phyloP scores from a whole-genome alignment of 495 filamentous ascomycete genomes.

The Aspergillus biplanus region DNA sequence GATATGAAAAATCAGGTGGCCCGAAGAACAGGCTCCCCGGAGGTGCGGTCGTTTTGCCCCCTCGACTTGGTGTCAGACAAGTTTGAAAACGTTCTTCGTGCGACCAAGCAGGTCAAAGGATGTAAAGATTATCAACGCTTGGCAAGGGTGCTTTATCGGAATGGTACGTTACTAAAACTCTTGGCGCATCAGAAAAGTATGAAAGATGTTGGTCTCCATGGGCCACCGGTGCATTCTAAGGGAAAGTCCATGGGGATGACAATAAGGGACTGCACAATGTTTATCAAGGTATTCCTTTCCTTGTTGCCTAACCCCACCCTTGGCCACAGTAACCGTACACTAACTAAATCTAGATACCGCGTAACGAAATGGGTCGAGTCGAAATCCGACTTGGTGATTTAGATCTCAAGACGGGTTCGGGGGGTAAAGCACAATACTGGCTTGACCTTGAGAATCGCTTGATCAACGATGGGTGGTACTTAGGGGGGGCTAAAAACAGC shows the following conservation, averaged over 20 bases:
- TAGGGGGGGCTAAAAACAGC: slow-evolving; percentile 41
- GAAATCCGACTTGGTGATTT: slow-evolving; percentile 84
- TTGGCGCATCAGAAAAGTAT: slow-evolving; percentile 38
- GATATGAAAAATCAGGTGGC: slow-evolving; percentile 55
- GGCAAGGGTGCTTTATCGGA: slow-evolving; percentile 41
- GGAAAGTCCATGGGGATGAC: slow-evolving; percentile 73
- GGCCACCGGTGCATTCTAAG: slow-evolving; percentile 34
- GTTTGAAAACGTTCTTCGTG: slow-evolving; percentile 40
- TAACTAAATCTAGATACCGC: slow-evolving; percentile 25
- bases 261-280: slow-evolving; percentile 84
- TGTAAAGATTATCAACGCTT: slow-evolving; percentile 41
- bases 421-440: slow-evolving; percentile 77
- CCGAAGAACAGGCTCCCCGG: slow-evolving; percentile 26
- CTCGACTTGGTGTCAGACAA: slow-evolving; percentile 55
- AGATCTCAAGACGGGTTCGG: slow-evolving; percentile 77
- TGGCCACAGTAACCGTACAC: background rate
- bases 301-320: background rate
- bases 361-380: slow-evolving; percentile 45
- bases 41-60: slow-evolving; percentile 56
- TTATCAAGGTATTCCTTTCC: slow-evolving; percentile 58
- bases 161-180: slow-evolving; percentile 40
- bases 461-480: slow-evolving; percentile 76
- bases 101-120: slow-evolving; percentile 40
- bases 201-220: slow-evolving; percentile 42
- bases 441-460: slow-evolving; percentile 61